Evolutionary conservation across 164 flowering plant genomes (phyloP), one percentile per base, ranked within the genome.

Genomic region (Echeveria elegans): DNA sequence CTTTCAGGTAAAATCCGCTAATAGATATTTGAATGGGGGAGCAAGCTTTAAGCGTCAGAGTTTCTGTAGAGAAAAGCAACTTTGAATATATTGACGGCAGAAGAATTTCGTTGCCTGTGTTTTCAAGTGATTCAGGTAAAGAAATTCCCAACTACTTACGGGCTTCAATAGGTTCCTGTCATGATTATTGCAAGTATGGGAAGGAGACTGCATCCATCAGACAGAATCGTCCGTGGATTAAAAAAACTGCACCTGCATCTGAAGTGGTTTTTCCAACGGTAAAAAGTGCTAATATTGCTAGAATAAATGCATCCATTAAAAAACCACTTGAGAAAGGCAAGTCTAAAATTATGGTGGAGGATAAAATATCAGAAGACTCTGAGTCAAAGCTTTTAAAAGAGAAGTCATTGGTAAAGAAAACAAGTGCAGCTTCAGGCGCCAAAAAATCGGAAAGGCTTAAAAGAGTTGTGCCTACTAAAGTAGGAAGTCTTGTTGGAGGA

Each of bases 121-220:
- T 75, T 64, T 69, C 71, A 58, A 72, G 68, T 34, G 73, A 76
- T 36, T 74, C 63, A 14, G 82, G 75, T 50, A 75, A 78, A 34
- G 23, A 60, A 31, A 47, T 78, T 30, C 88, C 97, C 31, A 77
- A 72, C 64, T 89, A 89, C 74, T 88, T 90, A 50, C 78, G 88
- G 81, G 87, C 95, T 29, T 89, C 96, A 30, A 82, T 86, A 26
- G 85, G 92, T 63, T 91, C 98, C 63, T 94, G 98, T 69, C 98
- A 94, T 75, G 95, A 94, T 72, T 72, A 80, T 66, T 94, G 98
- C 59, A 94, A 94, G 74, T 89, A 80, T 76, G 98, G 97, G 64
- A 80, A 74, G 34, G 86, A 85, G 61, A 73, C 69, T 34, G 68
- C 66, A 68, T 84, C 78, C 73, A 73, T 38, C 31, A 78, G 83